Base-by-base conservation (phyloP, 2,329 filamentous ascomycete genomes). In the Fusarium sulawesiense region DNA sequence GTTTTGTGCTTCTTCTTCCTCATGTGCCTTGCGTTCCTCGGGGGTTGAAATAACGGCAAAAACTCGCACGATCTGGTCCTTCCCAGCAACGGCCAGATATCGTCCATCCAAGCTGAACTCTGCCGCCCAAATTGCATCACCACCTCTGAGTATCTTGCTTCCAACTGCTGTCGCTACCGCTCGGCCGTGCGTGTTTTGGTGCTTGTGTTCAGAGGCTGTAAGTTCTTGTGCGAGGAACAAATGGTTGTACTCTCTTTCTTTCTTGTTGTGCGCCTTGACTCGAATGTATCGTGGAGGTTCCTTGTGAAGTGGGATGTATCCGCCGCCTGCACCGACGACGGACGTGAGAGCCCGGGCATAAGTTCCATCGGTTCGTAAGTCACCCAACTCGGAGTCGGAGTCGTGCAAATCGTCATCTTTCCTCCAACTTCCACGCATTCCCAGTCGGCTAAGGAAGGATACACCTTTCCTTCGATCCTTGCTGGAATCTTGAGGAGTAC, bases 171-270 rank as follows among this genome's bases (percentile, higher is more conserved):
- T 81, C 6, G 78, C 76, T 25, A 78, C 78, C 8, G 73, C 75
- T 18, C 79, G 77, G 20, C 75, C 72, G 4, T 73, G 72, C 2
- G 68, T 45, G 4, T 75, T 78, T 4, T 78, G 72, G 9, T 77
- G 68, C 1, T 77, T 75, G 4, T 78, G 76, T n/a, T 83, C 84
- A 2, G 86, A 86, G n/a, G 90, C 87, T 34, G 85, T 84, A n/a
- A 98, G 83, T 79, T 98, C 92, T 80, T 99, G 96, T 4, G 96
- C 94, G 5, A 98, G 86, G 77, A 99, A 99, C 62, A 97, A 84
- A 48, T 90, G 91, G 77, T 96, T 90, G 76, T 98, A 98, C 56
- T 95, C 92, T 73, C 89, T 90, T 23, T 86, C 84, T 76, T 92
- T 94, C 80, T 97, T 97, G 79, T 94, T 89, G 76, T 93, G 90